phyloP scores from a whole-genome alignment of 257 asterid genomes.

The Penstemon davidsonii region DNA sequence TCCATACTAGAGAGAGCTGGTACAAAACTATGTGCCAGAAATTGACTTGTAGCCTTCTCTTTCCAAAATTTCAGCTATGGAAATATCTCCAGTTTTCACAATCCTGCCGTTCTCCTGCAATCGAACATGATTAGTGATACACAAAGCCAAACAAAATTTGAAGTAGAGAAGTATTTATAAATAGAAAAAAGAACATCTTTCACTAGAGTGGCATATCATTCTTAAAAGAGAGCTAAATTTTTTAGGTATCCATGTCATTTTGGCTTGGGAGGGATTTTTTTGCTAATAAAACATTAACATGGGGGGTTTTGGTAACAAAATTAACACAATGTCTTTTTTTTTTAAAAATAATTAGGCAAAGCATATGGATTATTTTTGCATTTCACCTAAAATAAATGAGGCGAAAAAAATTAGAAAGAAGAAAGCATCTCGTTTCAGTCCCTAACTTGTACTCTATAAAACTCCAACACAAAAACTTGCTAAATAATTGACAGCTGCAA shows the following conservation, averaged over 20 bases:
- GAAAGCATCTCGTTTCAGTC: constrained; percentile 2
- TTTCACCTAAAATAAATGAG: neutral
- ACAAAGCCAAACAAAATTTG: neutral
- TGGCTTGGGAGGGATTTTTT: too few species aligned
- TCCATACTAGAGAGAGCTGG: neutral
- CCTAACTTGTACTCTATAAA: neutral
- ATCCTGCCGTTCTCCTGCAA: constrained; percentile 87
- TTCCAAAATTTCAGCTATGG: constrained; percentile 70
- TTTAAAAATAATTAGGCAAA: too few species aligned
- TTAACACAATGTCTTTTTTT: too few species aligned
- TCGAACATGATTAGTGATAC: constrained; percentile 6
- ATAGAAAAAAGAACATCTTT: too few species aligned
- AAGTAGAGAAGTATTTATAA: neutral
- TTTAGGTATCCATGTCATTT: too few species aligned
- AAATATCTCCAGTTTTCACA: constrained; percentile 81
- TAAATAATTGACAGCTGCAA: neutral
- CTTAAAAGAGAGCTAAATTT: neutral
- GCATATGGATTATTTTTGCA: too few species aligned
- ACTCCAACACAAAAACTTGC: neutral
- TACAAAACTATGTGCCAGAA: constrained; percentile 37
- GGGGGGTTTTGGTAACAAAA: too few species aligned
- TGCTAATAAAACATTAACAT: too few species aligned
- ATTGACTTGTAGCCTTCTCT: constrained; percentile 81
- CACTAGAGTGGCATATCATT: neutral
- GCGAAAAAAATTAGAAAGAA: neutral